These are phyloP conservation scores for Fusarium neocosmosporiellum DNA, from an alignment of 2,329 filamentous ascomycete genomes.

Conservation along the genomic window DNA sequence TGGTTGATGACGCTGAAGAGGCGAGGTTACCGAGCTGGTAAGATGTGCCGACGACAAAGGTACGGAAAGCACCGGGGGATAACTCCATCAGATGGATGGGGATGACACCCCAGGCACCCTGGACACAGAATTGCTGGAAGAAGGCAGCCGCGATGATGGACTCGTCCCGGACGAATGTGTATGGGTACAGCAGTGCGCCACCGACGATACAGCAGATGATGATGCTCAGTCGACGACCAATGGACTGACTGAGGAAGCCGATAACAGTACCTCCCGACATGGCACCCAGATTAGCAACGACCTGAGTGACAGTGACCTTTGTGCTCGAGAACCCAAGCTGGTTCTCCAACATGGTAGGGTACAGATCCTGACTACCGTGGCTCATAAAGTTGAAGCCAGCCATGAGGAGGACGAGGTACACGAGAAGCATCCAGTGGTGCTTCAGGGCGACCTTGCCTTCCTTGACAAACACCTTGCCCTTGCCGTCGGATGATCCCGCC, in stretches of 20 bases:
- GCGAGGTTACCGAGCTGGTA: constrained; percentile 85
- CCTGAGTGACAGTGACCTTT: constrained; percentile 75
- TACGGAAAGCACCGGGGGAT: constrained; percentile 77
- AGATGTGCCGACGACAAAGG: constrained; percentile 78
- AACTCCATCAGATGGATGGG: constrained; percentile 84
- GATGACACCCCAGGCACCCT: constrained; percentile 82
- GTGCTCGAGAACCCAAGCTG: constrained; percentile 64
- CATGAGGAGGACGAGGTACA: constrained; percentile 88
- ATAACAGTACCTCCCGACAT: constrained; percentile 74
- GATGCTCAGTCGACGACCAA: constrained; percentile 76
- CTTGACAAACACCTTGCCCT: constrained; percentile 69
- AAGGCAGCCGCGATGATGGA: constrained; percentile 83
- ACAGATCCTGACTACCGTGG: constrained; percentile 76
- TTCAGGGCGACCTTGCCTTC: constrained; percentile 84
- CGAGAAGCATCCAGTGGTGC: constrained; percentile 82
- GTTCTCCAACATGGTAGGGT: constrained; percentile 69
- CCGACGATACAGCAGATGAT: constrained; percentile 72
- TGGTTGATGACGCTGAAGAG: constrained; percentile 76
- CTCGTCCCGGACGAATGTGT: constrained; percentile 74
- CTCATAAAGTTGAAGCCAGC: constrained; percentile 94
- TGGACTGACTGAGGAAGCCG: constrained; percentile 75
- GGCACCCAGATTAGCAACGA: constrained; percentile 78
- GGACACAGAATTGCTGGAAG: constrained; percentile 84
- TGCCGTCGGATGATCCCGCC: constrained; percentile 39
- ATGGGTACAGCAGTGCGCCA: constrained; percentile 84